Conservation (phyloP, 345 rosid species). For the Heritiera littoralis region DNA sequence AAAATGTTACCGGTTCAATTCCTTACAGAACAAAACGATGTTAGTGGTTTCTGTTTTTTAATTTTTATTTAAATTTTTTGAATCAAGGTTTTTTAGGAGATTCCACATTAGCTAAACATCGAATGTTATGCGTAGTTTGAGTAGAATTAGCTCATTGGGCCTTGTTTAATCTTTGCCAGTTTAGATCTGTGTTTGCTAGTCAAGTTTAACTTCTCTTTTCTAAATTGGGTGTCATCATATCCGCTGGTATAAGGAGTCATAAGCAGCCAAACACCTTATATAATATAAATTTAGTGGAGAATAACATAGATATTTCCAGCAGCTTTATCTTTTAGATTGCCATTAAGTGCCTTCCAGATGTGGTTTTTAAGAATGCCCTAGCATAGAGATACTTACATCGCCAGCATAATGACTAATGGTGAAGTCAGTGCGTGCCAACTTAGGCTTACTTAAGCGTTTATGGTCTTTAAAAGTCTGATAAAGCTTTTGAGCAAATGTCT, state of each 20-base stretch:
- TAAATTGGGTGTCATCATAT: neutral
- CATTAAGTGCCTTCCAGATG: neutral
- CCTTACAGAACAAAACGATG: neutral
- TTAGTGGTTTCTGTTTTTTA: neutral
- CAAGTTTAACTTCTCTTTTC: constrained; percentile 11
- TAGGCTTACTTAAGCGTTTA: constrained; percentile 90
- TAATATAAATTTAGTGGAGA: neutral
- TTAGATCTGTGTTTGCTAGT: neutral
- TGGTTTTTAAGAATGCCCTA: neutral
- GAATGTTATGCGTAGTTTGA: constrained; percentile 1
- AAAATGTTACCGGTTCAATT: neutral
- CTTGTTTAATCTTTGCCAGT: neutral
- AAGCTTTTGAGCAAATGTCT: constrained; percentile 92
- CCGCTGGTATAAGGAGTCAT: neutral
- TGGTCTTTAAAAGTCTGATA: constrained; percentile 87
- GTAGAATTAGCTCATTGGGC: neutral
- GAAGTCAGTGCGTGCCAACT: constrained; percentile 89
- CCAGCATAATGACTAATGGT: constrained; percentile 97
- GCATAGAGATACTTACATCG: constrained; percentile 61
- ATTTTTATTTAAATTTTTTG: neutral
- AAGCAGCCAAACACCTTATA: neutral
- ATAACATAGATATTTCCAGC: neutral
- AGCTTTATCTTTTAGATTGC: neutral
- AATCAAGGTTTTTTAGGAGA: neutral
- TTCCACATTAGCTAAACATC: neutral